These are phyloP conservation scores for Musa beccarii DNA, from an alignment of 176 grass and related monocot genomes.

Conservation along the genomic window DNA sequence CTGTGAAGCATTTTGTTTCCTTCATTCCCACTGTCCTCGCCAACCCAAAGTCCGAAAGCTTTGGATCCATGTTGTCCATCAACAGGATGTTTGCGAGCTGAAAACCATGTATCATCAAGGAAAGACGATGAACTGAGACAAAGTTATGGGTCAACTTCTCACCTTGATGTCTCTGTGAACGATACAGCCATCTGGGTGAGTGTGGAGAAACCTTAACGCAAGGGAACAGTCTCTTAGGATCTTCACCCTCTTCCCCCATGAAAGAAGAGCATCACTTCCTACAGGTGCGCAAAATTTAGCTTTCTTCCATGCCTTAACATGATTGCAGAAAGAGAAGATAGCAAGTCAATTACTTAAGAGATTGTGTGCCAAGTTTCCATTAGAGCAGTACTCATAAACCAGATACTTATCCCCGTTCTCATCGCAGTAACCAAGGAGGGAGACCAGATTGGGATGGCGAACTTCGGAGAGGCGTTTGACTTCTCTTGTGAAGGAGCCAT, in stretches of 20 bases:
- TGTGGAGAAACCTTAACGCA: slow-evolving; percentile 56
- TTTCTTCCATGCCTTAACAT: no score
- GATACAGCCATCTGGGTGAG: slow-evolving; percentile 52
- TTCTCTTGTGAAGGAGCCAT: slow-evolving; percentile 38
- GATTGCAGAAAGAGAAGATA: no score
- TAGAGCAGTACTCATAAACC: slow-evolving; percentile 50
- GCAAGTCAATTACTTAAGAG: slow-evolving; percentile 28
- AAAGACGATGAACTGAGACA: not conserved
- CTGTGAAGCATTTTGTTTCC: slow-evolving; percentile 53
- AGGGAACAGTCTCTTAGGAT: slow-evolving; percentile 49
- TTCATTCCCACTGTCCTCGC: slow-evolving; percentile 49
- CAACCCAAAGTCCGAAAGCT: slow-evolving; percentile 51
- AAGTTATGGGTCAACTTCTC: not conserved
- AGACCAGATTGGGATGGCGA: slow-evolving; percentile 45
- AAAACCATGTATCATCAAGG: not conserved
- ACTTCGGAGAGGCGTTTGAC: slow-evolving; percentile 50
- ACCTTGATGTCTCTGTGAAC: slow-evolving; percentile 71
- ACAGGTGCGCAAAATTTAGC: not conserved
- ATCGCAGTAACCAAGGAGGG: slow-evolving; percentile 60
- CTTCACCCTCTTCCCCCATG: slow-evolving; percentile 46
- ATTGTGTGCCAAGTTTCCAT: slow-evolving; percentile 51
- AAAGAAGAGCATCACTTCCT: slow-evolving; percentile 37
- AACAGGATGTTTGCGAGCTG: slow-evolving; percentile 66
- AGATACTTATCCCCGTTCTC: slow-evolving; percentile 47
- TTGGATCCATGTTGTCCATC: slow-evolving; percentile 39